Conservation (phyloP, 257 asterid species). For the Solanum sparsipilum region DNA sequence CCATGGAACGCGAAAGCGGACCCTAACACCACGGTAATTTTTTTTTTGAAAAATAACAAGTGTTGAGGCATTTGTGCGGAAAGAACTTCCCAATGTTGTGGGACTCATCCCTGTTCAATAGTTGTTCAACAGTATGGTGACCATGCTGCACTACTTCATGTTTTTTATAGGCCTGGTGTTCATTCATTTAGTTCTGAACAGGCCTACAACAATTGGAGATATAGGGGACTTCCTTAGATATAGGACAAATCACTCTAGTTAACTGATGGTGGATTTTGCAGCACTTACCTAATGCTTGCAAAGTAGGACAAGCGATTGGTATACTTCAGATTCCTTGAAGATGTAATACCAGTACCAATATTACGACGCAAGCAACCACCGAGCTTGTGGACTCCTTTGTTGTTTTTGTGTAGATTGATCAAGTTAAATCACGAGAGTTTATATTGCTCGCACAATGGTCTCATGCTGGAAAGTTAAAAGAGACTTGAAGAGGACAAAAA, state of each 20-base stretch:
- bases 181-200: not conserved
- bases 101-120: not conserved
- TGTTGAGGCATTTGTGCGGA: not conserved
- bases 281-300: not conserved
- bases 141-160: not conserved
- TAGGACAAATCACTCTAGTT: not conserved
- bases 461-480: not conserved
- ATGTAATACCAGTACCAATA: not conserved
- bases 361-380: not conserved
- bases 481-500: not conserved
- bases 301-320: not conserved
- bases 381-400: not conserved
- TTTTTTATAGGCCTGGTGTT: not conserved
- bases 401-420: not conserved
- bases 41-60: too few species aligned
- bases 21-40: too few species aligned
- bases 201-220: not conserved
- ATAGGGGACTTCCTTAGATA: not conserved
- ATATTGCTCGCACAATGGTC: not conserved
- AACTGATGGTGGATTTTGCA: not conserved
- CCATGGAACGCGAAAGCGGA: too few species aligned
- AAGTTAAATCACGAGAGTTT: not conserved
- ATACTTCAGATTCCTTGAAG: not conserved
- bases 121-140: not conserved
- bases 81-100: not conserved